A percentile compares a stretch with the other conserved stretches of the same genome.
phyloP scores from a whole-genome alignment of 2,329 filamentous ascomycete species.

The Bipolaris sorokiniana region DNA sequence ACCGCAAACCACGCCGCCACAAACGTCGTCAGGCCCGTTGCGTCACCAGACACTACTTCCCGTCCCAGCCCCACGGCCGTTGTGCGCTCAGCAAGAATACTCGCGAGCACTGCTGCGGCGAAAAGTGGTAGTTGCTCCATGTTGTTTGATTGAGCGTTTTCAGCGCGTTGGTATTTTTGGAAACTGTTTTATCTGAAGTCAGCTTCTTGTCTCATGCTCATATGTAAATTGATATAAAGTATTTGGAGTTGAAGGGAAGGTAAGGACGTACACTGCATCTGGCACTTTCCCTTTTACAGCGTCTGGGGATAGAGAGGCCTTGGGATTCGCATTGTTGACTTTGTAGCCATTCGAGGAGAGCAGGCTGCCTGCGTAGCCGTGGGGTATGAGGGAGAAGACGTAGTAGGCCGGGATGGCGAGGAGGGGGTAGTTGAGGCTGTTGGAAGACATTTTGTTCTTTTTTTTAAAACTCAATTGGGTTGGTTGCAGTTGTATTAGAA shows the following conservation, averaged over 20 bases:
- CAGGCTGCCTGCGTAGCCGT: slow-evolving; percentile 25
- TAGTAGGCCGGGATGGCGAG: slow-evolving; percentile 39
- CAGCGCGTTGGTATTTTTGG: slow-evolving; percentile 36
- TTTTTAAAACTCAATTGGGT: background rate
- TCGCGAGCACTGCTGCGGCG: slow-evolving; percentile 30
- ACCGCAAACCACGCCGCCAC: slow-evolving; percentile 27
- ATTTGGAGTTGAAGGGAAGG: no score
- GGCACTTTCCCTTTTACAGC: slow-evolving; percentile 36
- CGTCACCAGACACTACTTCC: slow-evolving; percentile 19
- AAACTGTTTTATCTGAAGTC: slow-evolving; percentile 11
- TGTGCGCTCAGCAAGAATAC: slow-evolving; percentile 32
- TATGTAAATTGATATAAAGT: no score
- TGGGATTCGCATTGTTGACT: slow-evolving; percentile 36
- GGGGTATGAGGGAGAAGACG: slow-evolving; percentile 30
- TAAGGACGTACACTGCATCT: slow-evolving; percentile 22
- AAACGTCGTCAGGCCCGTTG: slow-evolving; percentile 30
- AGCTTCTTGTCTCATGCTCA: background rate
- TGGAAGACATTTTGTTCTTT: slow-evolving; percentile 22
- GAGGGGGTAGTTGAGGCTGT: slow-evolving; percentile 33
- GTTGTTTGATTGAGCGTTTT: slow-evolving; percentile 35
- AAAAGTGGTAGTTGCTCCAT: slow-evolving; percentile 36
- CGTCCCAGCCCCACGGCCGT: slow-evolving; percentile 22
- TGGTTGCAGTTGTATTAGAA: background rate
- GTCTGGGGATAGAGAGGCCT: slow-evolving; percentile 26
- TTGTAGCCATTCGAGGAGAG: slow-evolving; percentile 28